Percentiles rank a stretch among this genome's conserved stretches.
Conservation (phyloP, 129 eudicot species). For the Chrysanthemum makinoi region DNA sequence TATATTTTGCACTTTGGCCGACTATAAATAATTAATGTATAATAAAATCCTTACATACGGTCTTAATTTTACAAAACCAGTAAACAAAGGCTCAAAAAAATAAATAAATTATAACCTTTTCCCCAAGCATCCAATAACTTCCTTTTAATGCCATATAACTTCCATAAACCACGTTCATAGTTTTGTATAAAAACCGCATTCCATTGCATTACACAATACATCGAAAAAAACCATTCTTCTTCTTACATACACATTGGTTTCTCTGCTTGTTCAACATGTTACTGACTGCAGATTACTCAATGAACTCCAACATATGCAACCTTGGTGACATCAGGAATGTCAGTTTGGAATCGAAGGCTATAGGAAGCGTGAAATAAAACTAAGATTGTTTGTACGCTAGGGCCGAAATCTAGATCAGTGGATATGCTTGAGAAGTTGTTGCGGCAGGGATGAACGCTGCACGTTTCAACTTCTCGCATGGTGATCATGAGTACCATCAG, state of each 20-base stretch:
- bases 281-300: no score
- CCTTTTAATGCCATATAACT: neutral
- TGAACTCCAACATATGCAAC: no score
- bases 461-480: conserved; percentile 29
- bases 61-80: no score
- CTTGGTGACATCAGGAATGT: no score
- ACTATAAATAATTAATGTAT: no score
- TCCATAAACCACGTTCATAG: neutral
- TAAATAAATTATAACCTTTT: neutral
- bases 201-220: neutral
- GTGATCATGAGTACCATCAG: conserved; percentile 22
- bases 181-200: neutral
- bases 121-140: neutral
- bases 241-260: neutral
- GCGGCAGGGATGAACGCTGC: neutral
- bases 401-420: neutral
- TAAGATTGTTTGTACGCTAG: neutral
- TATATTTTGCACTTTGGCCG: no score
- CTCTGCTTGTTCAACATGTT: neutral
- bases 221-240: neutral
- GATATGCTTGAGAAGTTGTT: neutral
- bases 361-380: neutral
- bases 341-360: neutral
- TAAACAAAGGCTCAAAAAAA: no score
- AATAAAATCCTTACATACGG: no score